These are phyloP conservation scores for Nidula microcarpa DNA, from an alignment of 768 basidiomycete genomes.

Conservation along the genomic window DNA sequence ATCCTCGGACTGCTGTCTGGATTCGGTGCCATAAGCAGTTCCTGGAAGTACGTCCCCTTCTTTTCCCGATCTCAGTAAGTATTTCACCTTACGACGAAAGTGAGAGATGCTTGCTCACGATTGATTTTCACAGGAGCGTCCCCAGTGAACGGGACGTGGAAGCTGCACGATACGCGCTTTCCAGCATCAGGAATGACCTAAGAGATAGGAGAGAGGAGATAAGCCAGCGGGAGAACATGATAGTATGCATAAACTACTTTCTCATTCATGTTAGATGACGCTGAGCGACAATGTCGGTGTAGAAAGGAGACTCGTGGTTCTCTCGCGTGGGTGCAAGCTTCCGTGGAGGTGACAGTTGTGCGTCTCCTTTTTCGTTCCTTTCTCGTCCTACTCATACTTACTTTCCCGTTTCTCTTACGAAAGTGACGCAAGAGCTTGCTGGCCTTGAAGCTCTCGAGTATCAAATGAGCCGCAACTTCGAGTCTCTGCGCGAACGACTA, in stretches of 20 bases:
- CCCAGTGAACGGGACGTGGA: constrained; percentile 52
- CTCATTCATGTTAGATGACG: too few relatives aligned
- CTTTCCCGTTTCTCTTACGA: not conserved
- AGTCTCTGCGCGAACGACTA: constrained; percentile 44
- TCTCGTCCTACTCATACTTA: not conserved
- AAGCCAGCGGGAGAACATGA: constrained; percentile 18
- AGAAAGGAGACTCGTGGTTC: constrained; percentile 39
- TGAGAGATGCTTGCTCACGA: not conserved
- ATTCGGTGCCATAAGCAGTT: constrained; percentile 68
- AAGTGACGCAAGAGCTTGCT: constrained; percentile 52
- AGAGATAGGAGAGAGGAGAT: constrained; percentile 30
- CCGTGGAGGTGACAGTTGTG: constrained; percentile 40
- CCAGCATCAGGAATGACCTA: constrained; percentile 60
- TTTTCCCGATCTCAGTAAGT: constrained; percentile 22
- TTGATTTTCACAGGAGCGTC: constrained; percentile 17
- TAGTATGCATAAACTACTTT: constrained; percentile 6
- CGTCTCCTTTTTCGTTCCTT: constrained; percentile 10
- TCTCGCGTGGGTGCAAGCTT: constrained; percentile 48
- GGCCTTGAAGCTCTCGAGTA: constrained; percentile 67
- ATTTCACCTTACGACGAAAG: not conserved
- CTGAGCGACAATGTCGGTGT: not conserved
- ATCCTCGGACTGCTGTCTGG: constrained; percentile 81
- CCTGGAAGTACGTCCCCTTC: constrained; percentile 57
- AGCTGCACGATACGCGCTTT: constrained; percentile 54
- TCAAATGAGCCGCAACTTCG: constrained; percentile 60